Conservation (phyloP, 2,329 filamentous ascomycete species). For the Volutella citrinella region DNA sequence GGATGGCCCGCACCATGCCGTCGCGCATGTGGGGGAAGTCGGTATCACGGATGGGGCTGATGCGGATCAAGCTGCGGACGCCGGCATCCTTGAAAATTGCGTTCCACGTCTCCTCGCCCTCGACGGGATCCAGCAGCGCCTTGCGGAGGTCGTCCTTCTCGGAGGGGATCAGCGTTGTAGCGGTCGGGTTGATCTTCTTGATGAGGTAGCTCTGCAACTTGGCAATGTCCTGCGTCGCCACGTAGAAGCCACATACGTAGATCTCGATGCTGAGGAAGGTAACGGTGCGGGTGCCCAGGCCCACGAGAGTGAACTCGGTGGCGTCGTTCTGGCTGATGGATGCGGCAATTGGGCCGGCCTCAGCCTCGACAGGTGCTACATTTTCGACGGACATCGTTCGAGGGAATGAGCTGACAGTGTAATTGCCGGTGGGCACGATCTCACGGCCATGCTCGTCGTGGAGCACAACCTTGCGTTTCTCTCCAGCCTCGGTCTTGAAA, state of each 20-base stretch:
- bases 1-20: constrained; percentile 83
- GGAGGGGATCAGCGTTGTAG: constrained; percentile 76
- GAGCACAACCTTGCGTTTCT: constrained; percentile 56
- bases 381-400: constrained; percentile 62
- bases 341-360: constrained; percentile 32
- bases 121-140: constrained; percentile 65
- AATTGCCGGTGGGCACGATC: constrained; percentile 77
- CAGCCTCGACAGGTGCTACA: constrained; percentile 27
- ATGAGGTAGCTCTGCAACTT: constrained; percentile 76
- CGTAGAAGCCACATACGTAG: constrained; percentile 91
- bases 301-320: constrained; percentile 81
- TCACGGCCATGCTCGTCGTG: constrained; percentile 69
- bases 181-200: constrained; percentile 70
- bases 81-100: constrained; percentile 62
- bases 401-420: constrained; percentile 76
- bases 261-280: constrained; percentile 89
- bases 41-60: constrained; percentile 89
- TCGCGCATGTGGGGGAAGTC: constrained; percentile 92
- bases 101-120: constrained; percentile 73
- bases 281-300: constrained; percentile 83
- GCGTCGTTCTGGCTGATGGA: constrained; percentile 39
- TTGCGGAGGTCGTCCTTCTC: constrained; percentile 74
- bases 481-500: constrained; percentile 47
- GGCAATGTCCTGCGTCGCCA: constrained; percentile 78
- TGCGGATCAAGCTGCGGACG: constrained; percentile 75